A percentile compares a stretch with the other conserved stretches of the same genome.
These are phyloP conservation scores for Kluyveromyces marxianus DNA, from an alignment of 1,139 yeast species.

Conservation along the genomic window DNA sequence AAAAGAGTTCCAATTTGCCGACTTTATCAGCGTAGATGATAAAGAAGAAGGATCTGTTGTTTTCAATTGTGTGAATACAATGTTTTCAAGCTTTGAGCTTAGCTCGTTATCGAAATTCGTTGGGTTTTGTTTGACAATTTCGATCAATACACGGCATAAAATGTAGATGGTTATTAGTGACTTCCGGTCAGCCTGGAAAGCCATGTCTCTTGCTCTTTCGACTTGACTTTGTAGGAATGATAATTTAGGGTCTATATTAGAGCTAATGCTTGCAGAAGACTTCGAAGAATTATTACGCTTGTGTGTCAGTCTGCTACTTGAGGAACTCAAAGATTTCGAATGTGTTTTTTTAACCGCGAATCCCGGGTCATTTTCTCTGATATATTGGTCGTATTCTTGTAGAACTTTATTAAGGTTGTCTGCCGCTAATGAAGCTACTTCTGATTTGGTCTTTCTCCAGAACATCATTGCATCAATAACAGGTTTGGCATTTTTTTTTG, in stretches of 20 bases:
- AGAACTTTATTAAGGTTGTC: constrained; percentile 39
- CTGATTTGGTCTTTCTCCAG: constrained; percentile 91
- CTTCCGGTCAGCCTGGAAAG: constrained; percentile 79
- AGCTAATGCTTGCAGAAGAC: constrained; percentile 19
- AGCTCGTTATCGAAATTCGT: constrained; percentile 71
- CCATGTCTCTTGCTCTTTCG: constrained; percentile 56
- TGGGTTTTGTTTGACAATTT: constrained; percentile 84
- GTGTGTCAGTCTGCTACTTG: constrained; percentile 27
- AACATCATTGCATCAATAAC: constrained; percentile 97
- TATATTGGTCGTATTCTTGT: constrained; percentile 22
- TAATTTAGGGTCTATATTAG: constrained; percentile 21
- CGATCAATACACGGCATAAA: constrained; percentile 87
- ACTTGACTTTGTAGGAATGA: constrained; percentile 37
- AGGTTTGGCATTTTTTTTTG: constrained; percentile 85
- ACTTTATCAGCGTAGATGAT: constrained; percentile 61
- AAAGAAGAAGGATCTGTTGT: constrained; percentile 75
- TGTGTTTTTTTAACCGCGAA: constrained; percentile 14
- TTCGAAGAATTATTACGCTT: constrained; percentile 34
- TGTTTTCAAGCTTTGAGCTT: constrained; percentile 82
- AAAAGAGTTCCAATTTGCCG: constrained; percentile 90
- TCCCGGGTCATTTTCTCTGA: constrained; percentile 9
- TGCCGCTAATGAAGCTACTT: constrained; percentile 72
- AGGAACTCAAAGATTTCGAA: constrained; percentile 25
- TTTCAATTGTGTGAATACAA: constrained; percentile 82
- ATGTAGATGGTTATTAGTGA: constrained; percentile 82